phyloP scores from a whole-genome alignment of 2,329 filamentous ascomycete species.

The Aureobasidium uvarum region DNA sequence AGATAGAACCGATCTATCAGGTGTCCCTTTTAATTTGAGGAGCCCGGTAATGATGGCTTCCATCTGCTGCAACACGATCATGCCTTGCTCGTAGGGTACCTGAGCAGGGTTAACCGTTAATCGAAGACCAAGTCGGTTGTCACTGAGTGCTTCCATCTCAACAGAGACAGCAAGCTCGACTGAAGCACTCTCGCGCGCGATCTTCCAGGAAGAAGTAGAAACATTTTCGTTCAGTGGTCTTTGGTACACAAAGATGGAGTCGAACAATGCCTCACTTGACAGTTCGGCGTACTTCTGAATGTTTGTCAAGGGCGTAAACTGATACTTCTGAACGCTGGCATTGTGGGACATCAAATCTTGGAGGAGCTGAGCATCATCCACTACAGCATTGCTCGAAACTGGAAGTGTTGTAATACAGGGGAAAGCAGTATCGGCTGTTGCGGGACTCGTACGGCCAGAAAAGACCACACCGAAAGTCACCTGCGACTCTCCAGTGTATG shows the following conservation, averaged over 20 bases:
- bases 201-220: slow-evolving; percentile 53
- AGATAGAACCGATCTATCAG: slow-evolving; percentile 55
- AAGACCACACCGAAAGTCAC: slow-evolving; percentile 79
- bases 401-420: slow-evolving; percentile 83
- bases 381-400: slow-evolving; percentile 57
- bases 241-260: slow-evolving; percentile 83
- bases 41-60: slow-evolving; percentile 64
- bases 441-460: slow-evolving; percentile 66
- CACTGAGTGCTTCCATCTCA: slow-evolving; percentile 63
- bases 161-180: slow-evolving; percentile 79
- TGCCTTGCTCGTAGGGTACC: slow-evolving; percentile 67
- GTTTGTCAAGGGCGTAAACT: slow-evolving; percentile 67
- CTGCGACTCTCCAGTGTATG: slow-evolving; percentile 70
- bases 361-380: slow-evolving; percentile 59
- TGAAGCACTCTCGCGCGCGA: slow-evolving; percentile 64
- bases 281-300: slow-evolving; percentile 71
- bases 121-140: slow-evolving; percentile 57
- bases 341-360: slow-evolving; percentile 65
- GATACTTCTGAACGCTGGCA: slow-evolving; percentile 63
- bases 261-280: slow-evolving; percentile 67
- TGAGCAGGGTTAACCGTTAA: slow-evolving; percentile 65
- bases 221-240: slow-evolving; percentile 46
- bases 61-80: slow-evolving; percentile 67
- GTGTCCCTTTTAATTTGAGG: slow-evolving; percentile 39
- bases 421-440: slow-evolving; percentile 62